phyloP scores from a whole-genome alignment of 805 yeast genomes.

The Pichia scutulata region DNA sequence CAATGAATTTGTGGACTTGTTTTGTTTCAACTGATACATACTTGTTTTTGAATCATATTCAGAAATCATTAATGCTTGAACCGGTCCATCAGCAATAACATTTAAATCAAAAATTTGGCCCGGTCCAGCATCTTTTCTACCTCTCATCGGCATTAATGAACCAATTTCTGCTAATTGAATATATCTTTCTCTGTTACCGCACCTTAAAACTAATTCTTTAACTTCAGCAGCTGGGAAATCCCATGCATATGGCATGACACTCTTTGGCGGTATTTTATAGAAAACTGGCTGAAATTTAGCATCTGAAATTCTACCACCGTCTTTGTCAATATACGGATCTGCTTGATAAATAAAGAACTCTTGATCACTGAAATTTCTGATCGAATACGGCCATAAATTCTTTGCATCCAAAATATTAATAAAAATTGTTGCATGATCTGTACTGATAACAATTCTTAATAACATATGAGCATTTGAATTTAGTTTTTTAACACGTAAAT shows the following conservation, averaged over 20 bases:
- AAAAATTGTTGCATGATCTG: conserved; percentile 80
- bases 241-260: conserved; percentile 98
- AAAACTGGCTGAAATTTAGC: conserved; percentile 66
- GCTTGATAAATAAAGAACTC: conserved; percentile 83
- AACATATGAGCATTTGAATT: conserved; percentile 57
- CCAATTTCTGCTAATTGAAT: conserved; percentile 93
- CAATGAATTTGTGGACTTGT: conserved; percentile 25
- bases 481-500: conserved; percentile 58
- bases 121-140: conserved; percentile 22
- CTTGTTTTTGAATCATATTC: conserved; percentile 75
- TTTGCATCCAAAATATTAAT: conserved; percentile 66
- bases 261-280: conserved; percentile 76
- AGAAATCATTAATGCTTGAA: conserved; percentile 78
- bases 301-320: conserved; percentile 50
- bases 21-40: conserved; percentile 50
- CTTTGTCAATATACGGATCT: conserved; percentile 62
- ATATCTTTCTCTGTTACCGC: conserved; percentile 66
- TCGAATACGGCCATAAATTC: conserved; percentile 85
- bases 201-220: conserved; percentile 69
- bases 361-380: conserved; percentile 81
- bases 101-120: conserved; percentile 66
- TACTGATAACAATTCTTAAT: conserved; percentile 60
- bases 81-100: conserved; percentile 94
- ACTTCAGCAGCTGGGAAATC: conserved; percentile 88
- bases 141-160: conserved; percentile 73